These are phyloP conservation scores for Salisapilia sapeloensis DNA, from an alignment of 352 stramenopile genomes.

Conservation along the genomic window DNA sequence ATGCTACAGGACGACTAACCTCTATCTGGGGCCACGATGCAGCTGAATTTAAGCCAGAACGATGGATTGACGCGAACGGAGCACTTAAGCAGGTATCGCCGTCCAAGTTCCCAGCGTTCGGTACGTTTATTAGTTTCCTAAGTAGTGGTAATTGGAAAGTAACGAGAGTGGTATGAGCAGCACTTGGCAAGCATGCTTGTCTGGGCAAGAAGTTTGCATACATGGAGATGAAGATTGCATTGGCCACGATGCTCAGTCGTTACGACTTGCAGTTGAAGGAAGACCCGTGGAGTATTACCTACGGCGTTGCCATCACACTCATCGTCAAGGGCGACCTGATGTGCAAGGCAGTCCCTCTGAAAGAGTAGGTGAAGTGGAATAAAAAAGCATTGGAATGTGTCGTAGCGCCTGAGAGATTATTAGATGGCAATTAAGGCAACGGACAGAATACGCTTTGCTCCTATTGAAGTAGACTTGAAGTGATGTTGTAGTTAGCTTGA, in stretches of 20 bases:
- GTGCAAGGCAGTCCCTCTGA: too few relatives aligned
- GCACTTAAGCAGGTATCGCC: slow-evolving; percentile 21
- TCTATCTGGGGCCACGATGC: slow-evolving; percentile 36
- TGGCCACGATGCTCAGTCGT: slow-evolving; percentile 26
- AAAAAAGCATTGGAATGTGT: too few relatives aligned
- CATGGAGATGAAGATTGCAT: slow-evolving; percentile 38
- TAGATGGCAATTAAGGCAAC: too few relatives aligned
- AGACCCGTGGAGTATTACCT: slow-evolving; percentile 21
- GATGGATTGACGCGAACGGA: slow-evolving; percentile 27
- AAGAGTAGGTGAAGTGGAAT: too few relatives aligned
- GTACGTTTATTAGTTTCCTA: slow-evolving; percentile 22
- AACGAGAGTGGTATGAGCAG: too few relatives aligned
- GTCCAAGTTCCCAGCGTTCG: slow-evolving; percentile 35
- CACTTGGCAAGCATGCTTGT: too few relatives aligned
- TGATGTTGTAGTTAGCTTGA: too few relatives aligned
- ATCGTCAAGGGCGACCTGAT: slow-evolving; percentile 24
- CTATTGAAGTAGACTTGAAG: too few relatives aligned
- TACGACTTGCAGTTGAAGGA: slow-evolving; percentile 27
- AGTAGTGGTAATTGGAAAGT: too few relatives aligned
- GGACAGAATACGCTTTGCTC: too few relatives aligned
- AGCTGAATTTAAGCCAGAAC: slow-evolving; percentile 31
- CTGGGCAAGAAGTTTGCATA: slow-evolving; percentile 31
- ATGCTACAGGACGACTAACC: slow-evolving; percentile 17
- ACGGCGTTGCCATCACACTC: slow-evolving; percentile 23
- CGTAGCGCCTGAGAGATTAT: too few relatives aligned